Conservation (phyloP, 352 stramenopile species). For the Phytopythium montanum region DNA sequence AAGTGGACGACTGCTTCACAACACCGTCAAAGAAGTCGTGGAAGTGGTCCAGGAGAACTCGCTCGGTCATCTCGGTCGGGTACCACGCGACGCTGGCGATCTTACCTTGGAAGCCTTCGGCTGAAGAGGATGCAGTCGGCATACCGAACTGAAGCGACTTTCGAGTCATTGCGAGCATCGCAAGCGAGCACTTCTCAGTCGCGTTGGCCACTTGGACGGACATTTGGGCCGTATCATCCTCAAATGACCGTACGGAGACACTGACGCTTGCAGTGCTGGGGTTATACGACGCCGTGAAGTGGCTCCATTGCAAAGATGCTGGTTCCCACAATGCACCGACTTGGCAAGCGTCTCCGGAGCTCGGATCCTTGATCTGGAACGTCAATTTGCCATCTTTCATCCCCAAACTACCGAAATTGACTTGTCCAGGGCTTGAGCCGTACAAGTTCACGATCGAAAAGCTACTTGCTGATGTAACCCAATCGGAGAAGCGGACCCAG, state of each 20-base stretch:
- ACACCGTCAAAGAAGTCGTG: constrained; percentile 49
- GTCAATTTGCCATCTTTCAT: constrained; percentile 14
- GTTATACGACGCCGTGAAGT: constrained; percentile 55
- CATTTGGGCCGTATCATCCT: not conserved
- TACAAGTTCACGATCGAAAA: constrained; percentile 12
- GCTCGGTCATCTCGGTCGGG: constrained; percentile 23
- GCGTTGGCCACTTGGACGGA: constrained; percentile 10
- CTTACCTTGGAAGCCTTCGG: constrained; percentile 31
- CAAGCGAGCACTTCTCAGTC: constrained; percentile 29
- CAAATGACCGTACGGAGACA: constrained; percentile 30
- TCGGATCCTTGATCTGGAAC: constrained; percentile 27
- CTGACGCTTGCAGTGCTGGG: constrained; percentile 31
- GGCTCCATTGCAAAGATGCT: constrained; percentile 28
- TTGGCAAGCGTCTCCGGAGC: constrained; percentile 13
- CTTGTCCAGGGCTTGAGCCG: constrained; percentile 5
- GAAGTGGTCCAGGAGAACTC: constrained; percentile 61
- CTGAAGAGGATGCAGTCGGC: not conserved
- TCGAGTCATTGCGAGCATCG: constrained; percentile 26
- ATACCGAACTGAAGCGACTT: constrained; percentile 36
- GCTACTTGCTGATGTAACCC: not conserved
- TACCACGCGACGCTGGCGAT: constrained; percentile 61
- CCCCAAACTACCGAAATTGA: constrained; percentile 14
- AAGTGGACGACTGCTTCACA: constrained; percentile 10
- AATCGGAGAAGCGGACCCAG: constrained; percentile 31
- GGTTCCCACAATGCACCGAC: not conserved